phyloP scores from a whole-genome alignment of 768 basidiomycete species.

The Sistotremastrum suecicum region DNA sequence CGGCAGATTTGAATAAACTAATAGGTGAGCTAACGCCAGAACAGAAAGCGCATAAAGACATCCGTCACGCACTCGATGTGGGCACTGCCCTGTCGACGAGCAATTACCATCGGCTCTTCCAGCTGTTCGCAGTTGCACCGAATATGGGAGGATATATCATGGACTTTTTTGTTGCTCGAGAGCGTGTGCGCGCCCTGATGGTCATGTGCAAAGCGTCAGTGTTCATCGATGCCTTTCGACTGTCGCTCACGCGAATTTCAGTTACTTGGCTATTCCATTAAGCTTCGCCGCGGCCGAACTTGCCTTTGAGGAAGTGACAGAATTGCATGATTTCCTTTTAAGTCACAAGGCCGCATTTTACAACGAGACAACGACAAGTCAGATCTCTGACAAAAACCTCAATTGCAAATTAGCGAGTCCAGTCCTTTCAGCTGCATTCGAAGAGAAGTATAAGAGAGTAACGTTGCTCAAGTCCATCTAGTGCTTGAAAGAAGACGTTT shows the following conservation, averaged over 20 bases:
- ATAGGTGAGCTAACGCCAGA: conserved; percentile 93
- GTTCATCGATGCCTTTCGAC: background rate
- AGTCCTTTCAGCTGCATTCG: conserved; percentile 48
- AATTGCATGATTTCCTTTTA: conserved; percentile 53
- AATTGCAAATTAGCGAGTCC: conserved; percentile 55
- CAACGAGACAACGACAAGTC: conserved; percentile 38
- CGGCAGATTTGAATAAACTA: conserved; percentile 81
- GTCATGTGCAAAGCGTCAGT: conserved; percentile 90
- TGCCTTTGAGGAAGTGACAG: conserved; percentile 58
- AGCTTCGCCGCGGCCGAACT: conserved; percentile 68
- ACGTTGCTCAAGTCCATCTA: too few relatives aligned
- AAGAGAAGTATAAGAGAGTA: conserved; percentile 48
- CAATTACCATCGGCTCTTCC: conserved; percentile 90
- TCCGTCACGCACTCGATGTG: conserved; percentile 80
- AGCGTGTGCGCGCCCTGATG: conserved; percentile 73
- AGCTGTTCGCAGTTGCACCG: conserved; percentile 67
- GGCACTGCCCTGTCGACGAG: conserved; percentile 82
- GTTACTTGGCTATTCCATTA: conserved; percentile 72
- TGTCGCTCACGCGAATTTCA: conserved; percentile 18
- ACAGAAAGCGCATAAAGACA: conserved; percentile 71
- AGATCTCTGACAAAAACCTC: conserved; percentile 49
- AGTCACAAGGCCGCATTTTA: conserved; percentile 57
- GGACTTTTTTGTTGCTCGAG: conserved; percentile 94
- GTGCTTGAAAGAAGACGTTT: too few relatives aligned
- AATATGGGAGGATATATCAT: conserved; percentile 99